phyloP scores from a whole-genome alignment of 305 asterid genomes.

The Fraxinus xanthoxyloides region DNA sequence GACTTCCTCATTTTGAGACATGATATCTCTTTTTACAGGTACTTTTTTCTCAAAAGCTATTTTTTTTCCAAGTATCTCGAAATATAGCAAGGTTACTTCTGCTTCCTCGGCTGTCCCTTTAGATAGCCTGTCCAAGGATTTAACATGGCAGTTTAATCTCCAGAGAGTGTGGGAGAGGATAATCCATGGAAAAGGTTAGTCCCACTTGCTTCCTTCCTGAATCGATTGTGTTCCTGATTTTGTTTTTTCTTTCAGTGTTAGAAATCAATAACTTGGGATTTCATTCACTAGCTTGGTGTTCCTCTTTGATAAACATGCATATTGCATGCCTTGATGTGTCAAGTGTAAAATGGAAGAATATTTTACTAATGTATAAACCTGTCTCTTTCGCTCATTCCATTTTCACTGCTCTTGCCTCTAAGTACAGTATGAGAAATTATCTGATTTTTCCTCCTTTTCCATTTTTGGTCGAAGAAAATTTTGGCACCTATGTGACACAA shows the following conservation, averaged over 20 bases:
- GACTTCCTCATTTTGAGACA: neutral
- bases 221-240: neutral
- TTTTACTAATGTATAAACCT: neutral
- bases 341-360: too few relatives aligned
- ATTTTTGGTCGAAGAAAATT: neutral
- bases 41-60: slow-evolving; percentile 68
- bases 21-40: slow-evolving; percentile 42
- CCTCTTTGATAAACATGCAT: neutral
- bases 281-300: neutral
- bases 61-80: slow-evolving; percentile 78
- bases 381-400: neutral
- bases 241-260: neutral
- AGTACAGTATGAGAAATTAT: neutral
- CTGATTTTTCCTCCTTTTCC: neutral
- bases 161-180: slow-evolving; percentile 75
- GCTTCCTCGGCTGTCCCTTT: slow-evolving; percentile 58
- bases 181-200: slow-evolving; percentile 57
- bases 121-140: slow-evolving; percentile 51
- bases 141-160: slow-evolving; percentile 80
- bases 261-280: neutral
- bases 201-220: slow-evolving; percentile 1
- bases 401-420: neutral
- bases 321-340: too few relatives aligned
- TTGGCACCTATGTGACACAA: neutral
- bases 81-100: slow-evolving; percentile 77